phyloP scores from a whole-genome alignment of 1,284 basidiomycete genomes.

The Paramarasmius palmivorus region DNA sequence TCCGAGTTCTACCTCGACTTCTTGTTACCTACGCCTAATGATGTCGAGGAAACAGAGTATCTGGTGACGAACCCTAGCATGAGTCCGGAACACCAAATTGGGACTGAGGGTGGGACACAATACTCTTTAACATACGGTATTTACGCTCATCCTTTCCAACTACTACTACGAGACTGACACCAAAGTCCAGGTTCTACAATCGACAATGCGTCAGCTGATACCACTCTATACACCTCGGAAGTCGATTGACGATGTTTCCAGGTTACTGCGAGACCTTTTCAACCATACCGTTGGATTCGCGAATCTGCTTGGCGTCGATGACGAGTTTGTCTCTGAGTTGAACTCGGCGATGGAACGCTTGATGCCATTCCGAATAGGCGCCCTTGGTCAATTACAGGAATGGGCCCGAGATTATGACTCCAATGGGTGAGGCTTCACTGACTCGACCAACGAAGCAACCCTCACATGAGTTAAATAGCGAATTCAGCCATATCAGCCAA shows the following conservation, averaged over 20 bases:
- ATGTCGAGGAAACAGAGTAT: constrained; percentile 14
- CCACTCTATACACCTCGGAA: too few relatives aligned
- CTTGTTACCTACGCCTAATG: constrained; percentile 11
- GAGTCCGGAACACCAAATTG: constrained; percentile 21
- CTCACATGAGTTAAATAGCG: constrained; percentile 6
- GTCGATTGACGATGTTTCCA: background rate
- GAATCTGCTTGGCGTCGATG: constrained; percentile 16
- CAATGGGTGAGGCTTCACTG: constrained; percentile 7
- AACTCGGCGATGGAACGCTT: constrained; percentile 14
- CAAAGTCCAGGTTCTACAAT: constrained; percentile 16
- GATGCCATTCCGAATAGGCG: constrained; percentile 19
- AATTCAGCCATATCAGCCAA: constrained; percentile 18
- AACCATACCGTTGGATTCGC: constrained; percentile 18
- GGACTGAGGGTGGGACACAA: constrained; percentile 15
- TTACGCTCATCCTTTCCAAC: background rate
- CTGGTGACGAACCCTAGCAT: constrained; percentile 22
- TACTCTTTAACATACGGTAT: constrained; percentile 18
- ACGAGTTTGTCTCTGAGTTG: constrained; percentile 15
- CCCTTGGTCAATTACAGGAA: constrained; percentile 20
- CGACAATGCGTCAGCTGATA: constrained; percentile 20
- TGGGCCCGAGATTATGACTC: constrained; percentile 16
- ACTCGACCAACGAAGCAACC: too few relatives aligned
- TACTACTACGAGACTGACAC: background rate
- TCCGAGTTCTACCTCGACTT: constrained; percentile 21
- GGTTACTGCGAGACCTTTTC: constrained; percentile 20